Percentiles rank a stretch among this genome's conserved stretches.
Evolutionary conservation across 345 rosid species (phyloP).

Genomic region (Eucalyptus globulus): DNA sequence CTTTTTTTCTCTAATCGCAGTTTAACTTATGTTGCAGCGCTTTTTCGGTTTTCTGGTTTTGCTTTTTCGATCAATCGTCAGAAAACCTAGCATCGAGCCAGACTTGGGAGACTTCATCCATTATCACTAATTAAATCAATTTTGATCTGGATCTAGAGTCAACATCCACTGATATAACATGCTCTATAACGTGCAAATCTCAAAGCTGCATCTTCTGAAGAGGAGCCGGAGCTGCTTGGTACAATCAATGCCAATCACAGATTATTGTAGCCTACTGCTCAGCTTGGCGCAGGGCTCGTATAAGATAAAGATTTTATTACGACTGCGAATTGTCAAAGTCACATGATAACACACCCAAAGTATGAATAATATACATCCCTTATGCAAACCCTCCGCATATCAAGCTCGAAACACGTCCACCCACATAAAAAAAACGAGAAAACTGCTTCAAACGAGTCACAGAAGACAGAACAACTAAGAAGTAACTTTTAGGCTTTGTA

Average conservation of each 20-base stretch:
- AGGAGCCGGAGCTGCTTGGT: not conserved
- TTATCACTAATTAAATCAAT: not conserved
- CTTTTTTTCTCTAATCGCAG: not conserved
- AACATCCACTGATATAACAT: not conserved
- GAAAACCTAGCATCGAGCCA: not conserved
- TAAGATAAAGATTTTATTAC: not conserved
- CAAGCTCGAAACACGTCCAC: not conserved
- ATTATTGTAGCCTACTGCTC: not conserved
- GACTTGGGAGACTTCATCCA: not conserved
- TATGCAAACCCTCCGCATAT: not conserved
- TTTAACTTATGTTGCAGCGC: not conserved
- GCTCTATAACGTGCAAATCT: not conserved
- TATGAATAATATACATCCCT: not conserved
- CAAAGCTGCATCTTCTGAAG: not conserved
- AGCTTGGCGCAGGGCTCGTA: not conserved
- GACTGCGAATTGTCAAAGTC: not conserved
- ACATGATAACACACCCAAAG: not conserved
- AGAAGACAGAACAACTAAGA: constrained; percentile 5
- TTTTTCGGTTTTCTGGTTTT: too few species aligned
- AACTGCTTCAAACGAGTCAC: not conserved
- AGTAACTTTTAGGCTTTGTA: not conserved
- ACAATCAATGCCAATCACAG: not conserved
- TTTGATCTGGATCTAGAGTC: not conserved
- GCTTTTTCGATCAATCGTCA: not conserved
- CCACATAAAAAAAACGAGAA: not conserved